Conservation (phyloP, 345 rosid species). For the Eucalyptus albens region DNA sequence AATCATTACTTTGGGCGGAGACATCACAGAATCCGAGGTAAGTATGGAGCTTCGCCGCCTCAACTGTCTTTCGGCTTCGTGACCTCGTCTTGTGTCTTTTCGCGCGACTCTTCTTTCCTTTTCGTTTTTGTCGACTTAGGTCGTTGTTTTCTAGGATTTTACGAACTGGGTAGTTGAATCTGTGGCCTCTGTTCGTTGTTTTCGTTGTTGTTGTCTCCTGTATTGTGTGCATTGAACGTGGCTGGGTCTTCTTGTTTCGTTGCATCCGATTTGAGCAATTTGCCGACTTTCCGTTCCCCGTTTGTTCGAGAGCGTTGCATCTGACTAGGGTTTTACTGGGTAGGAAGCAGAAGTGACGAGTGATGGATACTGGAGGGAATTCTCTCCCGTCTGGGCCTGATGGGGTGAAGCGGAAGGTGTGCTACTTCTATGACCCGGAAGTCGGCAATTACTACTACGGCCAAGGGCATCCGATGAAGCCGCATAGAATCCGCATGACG, state of each 20-base stretch:
- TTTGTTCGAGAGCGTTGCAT: neutral
- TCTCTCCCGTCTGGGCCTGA: slow-evolving; percentile 47
- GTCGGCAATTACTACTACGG: slow-evolving; percentile 62
- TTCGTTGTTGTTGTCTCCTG: neutral
- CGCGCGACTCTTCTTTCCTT: neutral
- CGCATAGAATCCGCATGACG: slow-evolving; percentile 54
- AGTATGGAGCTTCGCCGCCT: neutral
- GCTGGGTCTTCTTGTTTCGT: neutral
- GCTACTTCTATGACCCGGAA: slow-evolving; percentile 56
- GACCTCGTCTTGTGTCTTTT: neutral
- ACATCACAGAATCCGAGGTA: neutral
- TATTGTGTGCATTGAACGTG: neutral
- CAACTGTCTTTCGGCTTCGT: neutral
- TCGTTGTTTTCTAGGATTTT: neutral
- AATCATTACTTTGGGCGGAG: neutral
- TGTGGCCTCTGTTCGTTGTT: neutral
- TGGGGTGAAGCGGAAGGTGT: slow-evolving; percentile 51
- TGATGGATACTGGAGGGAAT: slow-evolving; percentile 41
- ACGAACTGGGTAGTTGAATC: neutral
- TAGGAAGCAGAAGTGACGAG: neutral
- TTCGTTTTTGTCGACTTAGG: neutral
- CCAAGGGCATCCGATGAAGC: slow-evolving; percentile 62
- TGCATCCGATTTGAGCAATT: neutral
- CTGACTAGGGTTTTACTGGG: neutral
- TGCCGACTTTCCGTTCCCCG: neutral